Evolutionary conservation across 2,329 filamentous ascomycete species (phyloP), one percentile per base, ranked within the genome.

Genomic region (Scortechinia acanthostroma): DNA sequence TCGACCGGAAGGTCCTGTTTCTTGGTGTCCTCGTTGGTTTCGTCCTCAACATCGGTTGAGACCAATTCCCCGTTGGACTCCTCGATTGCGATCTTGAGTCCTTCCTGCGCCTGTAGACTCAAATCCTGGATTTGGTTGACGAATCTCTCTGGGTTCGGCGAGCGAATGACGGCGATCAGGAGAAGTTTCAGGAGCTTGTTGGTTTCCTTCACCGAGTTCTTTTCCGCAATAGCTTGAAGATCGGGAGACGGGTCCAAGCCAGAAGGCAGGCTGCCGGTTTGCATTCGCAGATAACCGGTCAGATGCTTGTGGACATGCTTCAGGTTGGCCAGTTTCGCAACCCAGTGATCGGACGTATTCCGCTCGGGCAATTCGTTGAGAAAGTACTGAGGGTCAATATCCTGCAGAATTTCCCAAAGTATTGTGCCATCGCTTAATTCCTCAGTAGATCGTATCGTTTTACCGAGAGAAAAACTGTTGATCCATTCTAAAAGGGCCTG

Each of bases 301-400:
- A 71, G 52, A 37, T 64, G 56, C 56, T 69, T 69, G 56, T 69
- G 61, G 45, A 71, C 59, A 48, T 68, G 65, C 55, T 70, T 70
- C 49, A 71, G 53, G 52, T 71, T 71, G 54, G 69, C 65, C 60
- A 65, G 68, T 58, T 67, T 67, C 40, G 64, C 59, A 44, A 70
- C 61, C 68, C 68, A 70, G 52, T 68, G 61, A 46, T 69, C 65
- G 17, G 62, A 59, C 10, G 62, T 56, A 22, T 61, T 62, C 45
- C 59, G 59, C 52, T 71, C 65, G 20, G 69, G 69, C 15, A 72
- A 60, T 46, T 66, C 65, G 37, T 68, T 67, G 40, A 68, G 60
- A 49, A 72, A 72, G 50, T 63, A 65, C 45, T 69, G 62, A 21
- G 65, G 61, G 51, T 72, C 68, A 43, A 72, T 68, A 47, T 70